Evolutionary conservation across 768 basidiomycete species (phyloP).

Genomic region (Mrakia blollopis): DNA sequence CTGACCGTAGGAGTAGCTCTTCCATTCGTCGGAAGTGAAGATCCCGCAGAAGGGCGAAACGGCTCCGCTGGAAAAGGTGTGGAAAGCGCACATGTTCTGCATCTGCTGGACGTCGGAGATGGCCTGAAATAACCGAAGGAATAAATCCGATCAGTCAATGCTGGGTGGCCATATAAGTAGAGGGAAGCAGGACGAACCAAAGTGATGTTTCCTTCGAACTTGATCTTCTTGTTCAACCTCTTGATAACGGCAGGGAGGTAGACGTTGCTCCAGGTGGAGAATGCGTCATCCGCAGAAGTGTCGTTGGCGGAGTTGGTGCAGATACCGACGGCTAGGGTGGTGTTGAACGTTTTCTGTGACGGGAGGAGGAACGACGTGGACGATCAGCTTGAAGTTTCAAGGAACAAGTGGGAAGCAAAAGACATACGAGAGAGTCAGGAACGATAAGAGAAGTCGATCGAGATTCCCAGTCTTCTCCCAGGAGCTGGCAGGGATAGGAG

Average conservation of each 20-base stretch:
- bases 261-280: not conserved
- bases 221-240: not conserved
- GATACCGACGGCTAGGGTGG: slow-evolving; percentile 12
- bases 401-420: too few relatives aligned
- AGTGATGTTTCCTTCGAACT: not conserved
- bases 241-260: not conserved
- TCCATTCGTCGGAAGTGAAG: slow-evolving; percentile 89
- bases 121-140: slow-evolving; percentile 15
- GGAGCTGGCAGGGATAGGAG: not conserved
- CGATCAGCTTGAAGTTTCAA: too few relatives aligned
- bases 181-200: too few relatives aligned
- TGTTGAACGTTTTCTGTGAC: not conserved
- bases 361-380: too few relatives aligned
- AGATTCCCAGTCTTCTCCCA: not conserved
- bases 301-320: slow-evolving; percentile 21
- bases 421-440: not conserved
- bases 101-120: slow-evolving; percentile 63
- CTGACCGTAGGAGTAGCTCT: slow-evolving; percentile 80
- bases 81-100: slow-evolving; percentile 67
- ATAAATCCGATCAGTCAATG: too few relatives aligned
- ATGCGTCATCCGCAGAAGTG: not conserved
- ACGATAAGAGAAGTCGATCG: slow-evolving; percentile 11
- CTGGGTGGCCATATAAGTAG: too few relatives aligned
- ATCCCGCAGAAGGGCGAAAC: slow-evolving; percentile 69
- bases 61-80: slow-evolving; percentile 41